These are phyloP conservation scores for Puccinia polysora DNA, from an alignment of 1,284 basidiomycete genomes.

Conservation along the genomic window DNA sequence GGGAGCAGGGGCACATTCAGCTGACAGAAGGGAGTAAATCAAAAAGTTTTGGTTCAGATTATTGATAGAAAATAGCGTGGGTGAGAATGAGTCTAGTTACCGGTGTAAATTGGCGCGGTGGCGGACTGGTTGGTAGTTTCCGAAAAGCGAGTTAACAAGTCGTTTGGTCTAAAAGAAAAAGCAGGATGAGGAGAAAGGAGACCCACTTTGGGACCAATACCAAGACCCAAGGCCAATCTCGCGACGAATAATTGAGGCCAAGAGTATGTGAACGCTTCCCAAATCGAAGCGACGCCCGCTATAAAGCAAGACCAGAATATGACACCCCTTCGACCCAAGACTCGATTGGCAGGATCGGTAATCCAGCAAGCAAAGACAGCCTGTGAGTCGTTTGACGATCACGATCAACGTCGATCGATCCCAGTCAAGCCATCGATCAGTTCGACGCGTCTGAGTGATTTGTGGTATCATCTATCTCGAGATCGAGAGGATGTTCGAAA, in stretches of 20 bases:
- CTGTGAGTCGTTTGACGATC: too few species aligned
- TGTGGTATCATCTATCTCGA: constrained; percentile 60
- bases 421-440: constrained; percentile 47
- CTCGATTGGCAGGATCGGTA: constrained; percentile 67
- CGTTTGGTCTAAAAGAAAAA: not conserved
- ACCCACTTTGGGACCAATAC: constrained; percentile 63
- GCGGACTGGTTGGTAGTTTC: constrained; percentile 52
- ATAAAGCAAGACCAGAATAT: constrained; percentile 68
- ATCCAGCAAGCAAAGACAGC: constrained; percentile 59
- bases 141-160: not conserved
- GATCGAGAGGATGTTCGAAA: constrained; percentile 46
- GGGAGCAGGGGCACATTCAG: constrained; percentile 64
- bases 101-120: constrained; percentile 59
- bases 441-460: constrained; percentile 53
- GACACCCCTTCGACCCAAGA: constrained; percentile 68
- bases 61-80: too few species aligned
- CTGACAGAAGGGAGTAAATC: constrained; percentile 58
- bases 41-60: constrained; percentile 3
- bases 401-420: too few species aligned
- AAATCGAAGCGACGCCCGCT: constrained; percentile 63
- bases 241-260: constrained; percentile 63
- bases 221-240: constrained; percentile 65
- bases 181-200: not conserved
- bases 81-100: constrained; percentile 36
- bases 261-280: constrained; percentile 65